Percentiles rank a stretch among this genome's conserved stretches.
Conservation (phyloP, 176 grass and related monocot genomes). For the Bonia amplexicaulis region DNA sequence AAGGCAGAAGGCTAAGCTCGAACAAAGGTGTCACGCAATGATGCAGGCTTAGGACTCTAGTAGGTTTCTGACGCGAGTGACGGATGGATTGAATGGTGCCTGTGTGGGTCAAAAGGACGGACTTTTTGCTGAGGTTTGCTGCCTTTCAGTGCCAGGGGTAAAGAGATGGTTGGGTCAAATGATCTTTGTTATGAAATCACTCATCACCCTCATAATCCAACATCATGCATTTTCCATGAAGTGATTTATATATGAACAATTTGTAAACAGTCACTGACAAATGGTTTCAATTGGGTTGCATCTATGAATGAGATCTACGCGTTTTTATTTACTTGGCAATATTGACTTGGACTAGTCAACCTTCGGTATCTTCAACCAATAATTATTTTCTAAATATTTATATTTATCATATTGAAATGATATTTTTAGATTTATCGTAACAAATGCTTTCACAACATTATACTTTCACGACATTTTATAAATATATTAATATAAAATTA, state of each 20-base stretch:
- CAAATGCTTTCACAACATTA: too few relatives aligned
- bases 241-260: background rate
- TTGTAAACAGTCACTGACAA: background rate
- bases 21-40: constrained; percentile 41
- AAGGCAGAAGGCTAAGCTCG: constrained; percentile 24
- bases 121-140: background rate
- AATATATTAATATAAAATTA: too few relatives aligned
- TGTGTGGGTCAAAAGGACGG: constrained; percentile 16
- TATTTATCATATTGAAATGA: too few relatives aligned
- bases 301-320: background rate
- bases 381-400: too few relatives aligned
- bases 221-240: background rate
- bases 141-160: constrained; percentile 10
- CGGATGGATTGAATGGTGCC: constrained; percentile 32
- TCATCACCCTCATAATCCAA: background rate
- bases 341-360: too few relatives aligned
- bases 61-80: constrained; percentile 15
- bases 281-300: background rate
- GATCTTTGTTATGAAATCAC: background rate
- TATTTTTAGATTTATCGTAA: too few relatives aligned
- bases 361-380: too few relatives aligned
- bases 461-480: too few relatives aligned
- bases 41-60: constrained; percentile 33
- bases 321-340: too few relatives aligned
- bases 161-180: background rate